phyloP scores from a whole-genome alignment of 2,329 filamentous ascomycete species.

The Beauveria brongniartii region DNA sequence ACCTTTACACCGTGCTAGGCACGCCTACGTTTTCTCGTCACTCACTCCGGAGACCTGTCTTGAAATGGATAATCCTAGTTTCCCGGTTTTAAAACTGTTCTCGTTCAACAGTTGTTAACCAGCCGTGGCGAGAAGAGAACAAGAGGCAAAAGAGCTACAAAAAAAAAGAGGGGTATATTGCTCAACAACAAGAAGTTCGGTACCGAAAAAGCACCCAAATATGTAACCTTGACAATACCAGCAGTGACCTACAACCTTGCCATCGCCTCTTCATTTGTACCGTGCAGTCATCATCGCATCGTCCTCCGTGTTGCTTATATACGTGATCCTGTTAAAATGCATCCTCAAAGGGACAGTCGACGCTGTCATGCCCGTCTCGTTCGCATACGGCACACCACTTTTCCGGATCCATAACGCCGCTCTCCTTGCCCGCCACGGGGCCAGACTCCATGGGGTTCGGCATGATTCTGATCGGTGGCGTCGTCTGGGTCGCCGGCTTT shows the following conservation, averaged over 20 bases:
- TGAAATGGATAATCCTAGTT: no score
- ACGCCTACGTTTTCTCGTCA: no score
- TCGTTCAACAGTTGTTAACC: no score
- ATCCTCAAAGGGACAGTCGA: constrained; percentile 89
- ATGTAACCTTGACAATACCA: neutral
- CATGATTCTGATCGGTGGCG: constrained; percentile 38
- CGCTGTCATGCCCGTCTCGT: constrained; percentile 91
- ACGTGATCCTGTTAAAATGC: constrained; percentile 43
- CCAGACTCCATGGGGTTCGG: constrained; percentile 58
- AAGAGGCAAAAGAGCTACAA: neutral
- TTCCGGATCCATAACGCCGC: constrained; percentile 66
- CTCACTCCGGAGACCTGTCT: no score
- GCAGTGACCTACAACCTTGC: neutral
- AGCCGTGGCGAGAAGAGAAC: neutral
- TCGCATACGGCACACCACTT: constrained; percentile 99
- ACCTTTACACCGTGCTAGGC: no score
- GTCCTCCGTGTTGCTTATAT: neutral
- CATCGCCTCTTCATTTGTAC: neutral
- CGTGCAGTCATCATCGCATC: neutral
- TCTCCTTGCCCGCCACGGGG: constrained; percentile 70
- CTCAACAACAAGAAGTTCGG: neutral
- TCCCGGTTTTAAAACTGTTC: no score
- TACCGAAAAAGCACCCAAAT: neutral
- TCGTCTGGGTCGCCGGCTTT: constrained; percentile 31
- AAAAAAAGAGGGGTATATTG: constrained; percentile 8